These are phyloP conservation scores for Annulohypoxylon nitens DNA, from an alignment of 495 filamentous ascomycete species.

Conservation along the genomic window DNA sequence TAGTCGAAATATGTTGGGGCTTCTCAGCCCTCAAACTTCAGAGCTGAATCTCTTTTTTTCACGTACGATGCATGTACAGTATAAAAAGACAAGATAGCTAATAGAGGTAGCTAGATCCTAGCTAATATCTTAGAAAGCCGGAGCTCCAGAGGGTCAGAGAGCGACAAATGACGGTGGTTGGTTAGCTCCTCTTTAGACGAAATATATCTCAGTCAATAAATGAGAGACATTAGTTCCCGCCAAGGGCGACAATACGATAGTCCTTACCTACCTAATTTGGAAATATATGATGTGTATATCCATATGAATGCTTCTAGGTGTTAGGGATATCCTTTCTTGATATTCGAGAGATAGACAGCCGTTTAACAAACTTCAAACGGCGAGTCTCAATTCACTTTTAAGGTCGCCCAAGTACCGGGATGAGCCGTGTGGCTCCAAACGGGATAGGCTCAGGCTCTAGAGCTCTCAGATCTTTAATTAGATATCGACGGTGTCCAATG, in stretches of 20 bases:
- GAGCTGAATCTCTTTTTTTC: constrained; percentile 13
- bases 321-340: neutral
- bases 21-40: neutral
- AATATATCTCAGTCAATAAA: constrained; percentile 23
- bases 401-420: constrained; percentile 16
- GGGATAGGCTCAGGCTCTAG: neutral
- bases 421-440: constrained; percentile 31
- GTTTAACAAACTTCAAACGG: neutral
- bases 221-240: constrained; percentile 7
- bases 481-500: constrained; percentile 21
- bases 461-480: constrained; percentile 35
- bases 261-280: constrained; percentile 14
- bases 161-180: constrained; percentile 36
- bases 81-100: constrained; percentile 3
- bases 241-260: constrained; percentile 7
- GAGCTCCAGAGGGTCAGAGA: neutral
- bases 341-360: neutral
- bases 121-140: constrained; percentile 6
- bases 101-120: too few species aligned
- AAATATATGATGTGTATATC: constrained; percentile 1
- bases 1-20: constrained; percentile 26
- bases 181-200: constrained; percentile 2
- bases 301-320: neutral
- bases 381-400: constrained; percentile 14
- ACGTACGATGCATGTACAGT: neutral